phyloP scores from a whole-genome alignment of 2,329 filamentous ascomycete species.

The Aspergillus pseudoterreus region DNA sequence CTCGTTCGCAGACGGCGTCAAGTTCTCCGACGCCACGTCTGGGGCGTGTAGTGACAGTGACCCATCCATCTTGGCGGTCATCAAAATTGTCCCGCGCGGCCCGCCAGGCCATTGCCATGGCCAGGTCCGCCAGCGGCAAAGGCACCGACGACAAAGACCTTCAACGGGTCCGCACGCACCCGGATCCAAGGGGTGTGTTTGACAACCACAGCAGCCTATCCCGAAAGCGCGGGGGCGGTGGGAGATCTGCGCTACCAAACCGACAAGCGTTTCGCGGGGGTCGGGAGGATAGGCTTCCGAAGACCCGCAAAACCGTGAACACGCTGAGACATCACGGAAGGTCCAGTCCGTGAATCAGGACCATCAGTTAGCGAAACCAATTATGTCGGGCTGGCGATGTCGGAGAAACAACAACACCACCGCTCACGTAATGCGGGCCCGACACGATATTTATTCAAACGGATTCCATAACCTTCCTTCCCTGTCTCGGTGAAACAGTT shows the following conservation, averaged over 20 bases:
- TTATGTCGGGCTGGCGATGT: no score
- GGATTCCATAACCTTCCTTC: no score
- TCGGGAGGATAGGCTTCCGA: no score
- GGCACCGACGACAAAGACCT: constrained; percentile 50
- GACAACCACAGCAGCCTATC: constrained; percentile 46
- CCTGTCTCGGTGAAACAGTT: no score
- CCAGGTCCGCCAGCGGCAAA: constrained; percentile 45
- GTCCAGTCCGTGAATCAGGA: no score
- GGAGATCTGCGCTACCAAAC: constrained; percentile 41
- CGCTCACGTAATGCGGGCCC: no score
- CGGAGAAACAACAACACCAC: no score
- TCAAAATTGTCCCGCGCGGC: constrained; percentile 39
- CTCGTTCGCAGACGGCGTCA: constrained; percentile 8
- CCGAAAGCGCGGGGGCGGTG: constrained; percentile 41
- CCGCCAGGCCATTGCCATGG: constrained; percentile 37
- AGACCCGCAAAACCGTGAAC: no score
- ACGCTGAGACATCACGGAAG: no score
- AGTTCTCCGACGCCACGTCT: constrained; percentile 9
- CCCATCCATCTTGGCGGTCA: constrained; percentile 17
- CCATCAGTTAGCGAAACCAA: no score
- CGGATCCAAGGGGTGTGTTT: constrained; percentile 35
- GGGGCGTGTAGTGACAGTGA: constrained; percentile 30
- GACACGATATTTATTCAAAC: no score
- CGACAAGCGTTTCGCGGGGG: no score
- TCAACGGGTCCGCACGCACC: constrained; percentile 39